Conservation (phyloP, 1,284 basidiomycete genomes). For the Vanrija pseudolonga region DNA sequence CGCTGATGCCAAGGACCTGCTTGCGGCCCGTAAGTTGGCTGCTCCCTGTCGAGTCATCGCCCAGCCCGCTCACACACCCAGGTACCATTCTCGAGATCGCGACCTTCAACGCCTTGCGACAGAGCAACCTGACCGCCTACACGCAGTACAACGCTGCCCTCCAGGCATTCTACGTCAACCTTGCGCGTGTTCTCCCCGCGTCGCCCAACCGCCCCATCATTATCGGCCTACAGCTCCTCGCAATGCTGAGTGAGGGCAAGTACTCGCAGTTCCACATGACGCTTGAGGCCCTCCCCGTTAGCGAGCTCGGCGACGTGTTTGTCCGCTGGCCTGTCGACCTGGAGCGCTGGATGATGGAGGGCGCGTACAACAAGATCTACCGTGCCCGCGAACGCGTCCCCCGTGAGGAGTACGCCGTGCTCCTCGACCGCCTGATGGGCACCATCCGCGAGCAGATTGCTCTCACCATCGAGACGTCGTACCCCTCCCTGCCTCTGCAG, state of each 20-base stretch:
- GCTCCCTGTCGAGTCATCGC: neutral
- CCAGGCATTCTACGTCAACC: conserved; percentile 87
- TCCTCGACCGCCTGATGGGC: conserved; percentile 46
- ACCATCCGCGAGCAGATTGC: conserved; percentile 50
- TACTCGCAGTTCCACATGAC: conserved; percentile 99
- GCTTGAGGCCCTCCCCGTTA: conserved; percentile 75
- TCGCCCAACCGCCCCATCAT: conserved; percentile 85
- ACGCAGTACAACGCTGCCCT: conserved; percentile 93
- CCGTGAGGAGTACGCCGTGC: conserved; percentile 46
- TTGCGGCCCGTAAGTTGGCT: conserved; percentile 43
- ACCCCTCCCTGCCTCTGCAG: conserved; percentile 43
- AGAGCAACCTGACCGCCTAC: conserved; percentile 83
- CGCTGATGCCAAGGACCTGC: conserved; percentile 40
- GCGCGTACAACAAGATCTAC: conserved; percentile 97
- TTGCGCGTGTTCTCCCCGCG: conserved; percentile 66
- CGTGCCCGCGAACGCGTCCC: conserved; percentile 75
- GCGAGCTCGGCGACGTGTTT: conserved; percentile 69
- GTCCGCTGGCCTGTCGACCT: conserved; percentile 83
- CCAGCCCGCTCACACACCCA: conserved; percentile 37
- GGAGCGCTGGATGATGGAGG: conserved; percentile 98
- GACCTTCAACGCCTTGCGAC: conserved; percentile 85
- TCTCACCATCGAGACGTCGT: conserved; percentile 48
- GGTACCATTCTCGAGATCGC: conserved; percentile 95
- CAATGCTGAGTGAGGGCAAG: conserved; percentile 89
- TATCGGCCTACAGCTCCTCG: conserved; percentile 88